Conservation (phyloP, 2,329 filamentous ascomycete species). For the Pseudogymnoascus sp. region DNA sequence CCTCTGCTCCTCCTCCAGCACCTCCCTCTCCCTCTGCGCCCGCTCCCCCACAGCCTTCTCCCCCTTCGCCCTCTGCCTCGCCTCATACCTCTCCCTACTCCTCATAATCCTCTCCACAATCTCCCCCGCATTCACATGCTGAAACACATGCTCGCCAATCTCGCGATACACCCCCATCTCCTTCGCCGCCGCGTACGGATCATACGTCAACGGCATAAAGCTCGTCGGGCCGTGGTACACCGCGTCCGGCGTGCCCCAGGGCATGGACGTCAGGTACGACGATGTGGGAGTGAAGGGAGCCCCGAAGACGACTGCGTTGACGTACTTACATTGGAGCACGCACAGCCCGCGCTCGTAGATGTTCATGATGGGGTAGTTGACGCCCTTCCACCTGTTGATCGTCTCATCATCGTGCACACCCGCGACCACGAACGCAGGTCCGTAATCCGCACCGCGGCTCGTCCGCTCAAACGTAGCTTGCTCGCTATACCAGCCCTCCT, state of each 20-base stretch:
- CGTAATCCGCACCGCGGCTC: slow-evolving; percentile 63
- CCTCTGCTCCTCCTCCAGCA: slow-evolving; percentile 52
- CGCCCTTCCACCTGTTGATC: slow-evolving; percentile 92
- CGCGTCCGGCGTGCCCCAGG: slow-evolving; percentile 65
- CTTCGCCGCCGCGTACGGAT: slow-evolving; percentile 76
- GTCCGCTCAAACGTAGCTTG: slow-evolving; percentile 57
- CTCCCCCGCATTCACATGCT: slow-evolving; percentile 82
- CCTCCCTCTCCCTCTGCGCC: slow-evolving; percentile 54
- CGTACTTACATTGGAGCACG: slow-evolving; percentile 90
- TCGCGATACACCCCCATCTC: slow-evolving; percentile 77
- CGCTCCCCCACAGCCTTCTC: slow-evolving; percentile 75
- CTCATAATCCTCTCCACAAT: slow-evolving; percentile 88
- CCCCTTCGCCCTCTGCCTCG: slow-evolving; percentile 81
- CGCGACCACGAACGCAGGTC: slow-evolving; percentile 79
- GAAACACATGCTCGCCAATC: slow-evolving; percentile 69
- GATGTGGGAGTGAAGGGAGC: slow-evolving; percentile 82
- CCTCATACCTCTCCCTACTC: slow-evolving; percentile 82
- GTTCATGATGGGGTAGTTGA: slow-evolving; percentile 99
- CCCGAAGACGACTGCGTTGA: slow-evolving; percentile 81
- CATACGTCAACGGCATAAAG: slow-evolving; percentile 50
- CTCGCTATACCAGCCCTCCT: slow-evolving; percentile 67
- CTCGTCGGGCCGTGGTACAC: slow-evolving; percentile 96
- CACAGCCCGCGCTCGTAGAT: slow-evolving; percentile 94
- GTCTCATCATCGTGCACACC: slow-evolving; percentile 92
- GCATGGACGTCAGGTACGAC: slow-evolving; percentile 67